Evolutionary conservation across 1,139 yeast genomes (phyloP), one percentile per base, ranked within the genome.

Genomic region (Citeromyces hawaiiensis): DNA sequence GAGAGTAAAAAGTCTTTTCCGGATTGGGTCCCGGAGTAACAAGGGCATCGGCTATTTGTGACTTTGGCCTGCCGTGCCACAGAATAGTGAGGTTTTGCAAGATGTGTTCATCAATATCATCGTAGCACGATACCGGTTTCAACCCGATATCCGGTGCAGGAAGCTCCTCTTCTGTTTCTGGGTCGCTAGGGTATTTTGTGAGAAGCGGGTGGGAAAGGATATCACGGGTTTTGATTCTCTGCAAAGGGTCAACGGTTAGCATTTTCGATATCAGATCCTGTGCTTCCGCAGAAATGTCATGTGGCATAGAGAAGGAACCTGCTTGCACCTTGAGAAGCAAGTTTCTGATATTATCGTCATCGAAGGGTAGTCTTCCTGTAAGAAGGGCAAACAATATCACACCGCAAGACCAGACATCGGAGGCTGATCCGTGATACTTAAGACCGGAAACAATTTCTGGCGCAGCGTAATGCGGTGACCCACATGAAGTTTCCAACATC

Each of bases 321-420:
- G 79, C 71, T 56, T 82, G 91, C 15, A 82, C 94, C 54, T 81
- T 82, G 42, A 80, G 54, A 41, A 82, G 59, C 42, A 82, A 59
- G 48, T 73, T 76, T 55, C 87, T 70, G 47, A 82, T 81, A 51
- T 78, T 80, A 48, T 81, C 85, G 56, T 82, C 93, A 54, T 82
- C 91, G 53, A 82, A 82, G 11, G 94, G 93, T 45, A 82, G 63
- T 58, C 83, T 77, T 9, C 93, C 94, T 1, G 88, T 79, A 39
- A 82, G 60, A 37, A 82, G 60, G 4, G 94, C 93, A 61, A 80
- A 82, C 40, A 82, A 62, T 36, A 82, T 81, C 35, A 82, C 83
- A 53, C 93, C 94, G 59, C 91, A 81, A 13, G 88, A 80, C 94
- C 94, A 82, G 37, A 82, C 79, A 58, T 82, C 94, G 43, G 86